Evolutionary conservation across 768 basidiomycete species (phyloP), one percentile per base, ranked within the genome.

Genomic region (Rhodocollybia butyracea): DNA sequence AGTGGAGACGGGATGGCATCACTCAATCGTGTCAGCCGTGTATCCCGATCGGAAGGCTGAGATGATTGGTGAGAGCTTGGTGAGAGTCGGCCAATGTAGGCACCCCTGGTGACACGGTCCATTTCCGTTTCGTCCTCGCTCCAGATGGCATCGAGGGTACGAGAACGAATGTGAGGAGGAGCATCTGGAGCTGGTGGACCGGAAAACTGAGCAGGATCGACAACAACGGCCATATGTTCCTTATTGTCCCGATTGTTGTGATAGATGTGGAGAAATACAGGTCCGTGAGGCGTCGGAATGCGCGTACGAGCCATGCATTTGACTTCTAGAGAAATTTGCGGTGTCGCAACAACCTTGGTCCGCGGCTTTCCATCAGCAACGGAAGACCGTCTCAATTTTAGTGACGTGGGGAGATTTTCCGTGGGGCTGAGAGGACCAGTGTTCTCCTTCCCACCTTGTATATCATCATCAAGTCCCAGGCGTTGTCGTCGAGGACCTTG

Each of bases 251-350:
- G 83, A 63, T 87, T 90, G 68, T 97, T 98, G 70, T 94, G 92
- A 73, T 98, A 98, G 52, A 98, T 74, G 64, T 98, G 94, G 10
- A 98, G 79, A 73, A 98, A 98, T 17, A 88, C 84, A 12, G 91
- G 86, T 5, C 95, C 96, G 63, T 98, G 92, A 0, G 92, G 91
- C 0, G 97, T 99, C 39, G 97, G 97, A 68, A 98, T 91, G 55
- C 97, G 89, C 3, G 97, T 98, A 55, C 97, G 89, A 12, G 94
- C 97, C 85, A 96, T 92, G 70, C 97, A 99, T 68, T 84, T 87
- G 27, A 98, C 90, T 54, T 84, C 75, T n/a, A 91, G 70, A 54
- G 71, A 72, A 39, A 61, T 31, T n/a, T 63, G 65, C 42, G 65
- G 29, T 31, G 45, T 46, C 34, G 64, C 38, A 55, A 61, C 57